These are phyloP conservation scores for Cutaneotrichosporon sp. DNA, from an alignment of 1,284 basidiomycete species.

Conservation along the genomic window DNA sequence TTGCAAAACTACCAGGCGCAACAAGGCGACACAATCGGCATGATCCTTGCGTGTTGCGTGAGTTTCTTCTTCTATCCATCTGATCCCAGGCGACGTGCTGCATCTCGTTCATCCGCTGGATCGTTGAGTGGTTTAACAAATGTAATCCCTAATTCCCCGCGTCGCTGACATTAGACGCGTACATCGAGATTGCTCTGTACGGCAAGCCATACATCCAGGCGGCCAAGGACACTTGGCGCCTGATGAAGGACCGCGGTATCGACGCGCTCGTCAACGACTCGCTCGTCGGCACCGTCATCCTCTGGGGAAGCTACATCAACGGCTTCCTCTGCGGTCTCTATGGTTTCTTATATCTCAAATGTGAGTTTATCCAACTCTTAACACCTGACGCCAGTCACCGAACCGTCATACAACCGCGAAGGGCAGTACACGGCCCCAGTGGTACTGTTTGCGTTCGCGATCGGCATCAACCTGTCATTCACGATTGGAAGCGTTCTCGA, in stretches of 20 bases:
- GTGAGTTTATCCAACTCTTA: slow-evolving; percentile 54
- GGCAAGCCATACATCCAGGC: slow-evolving; percentile 81
- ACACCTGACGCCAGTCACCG: slow-evolving; percentile 53
- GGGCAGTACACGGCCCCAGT: slow-evolving; percentile 76
- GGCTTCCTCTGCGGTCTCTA: slow-evolving; percentile 76
- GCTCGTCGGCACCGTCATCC: slow-evolving; percentile 65
- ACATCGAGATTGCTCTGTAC: slow-evolving; percentile 76
- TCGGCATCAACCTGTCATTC: slow-evolving; percentile 60
- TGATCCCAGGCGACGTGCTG: slow-evolving; percentile 67
- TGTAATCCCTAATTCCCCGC: slow-evolving; percentile 31
- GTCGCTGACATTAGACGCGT: slow-evolving; percentile 37
- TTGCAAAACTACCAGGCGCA: slow-evolving; percentile 66
- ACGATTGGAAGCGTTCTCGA: slow-evolving; percentile 44
- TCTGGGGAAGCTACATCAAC: slow-evolving; percentile 69
- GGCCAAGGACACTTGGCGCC: slow-evolving; percentile 87
- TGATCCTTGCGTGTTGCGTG: slow-evolving; percentile 65
- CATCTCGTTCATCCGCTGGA: slow-evolving; percentile 66
- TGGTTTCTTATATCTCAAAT: slow-evolving; percentile 73
- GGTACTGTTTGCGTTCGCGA: slow-evolving; percentile 74
- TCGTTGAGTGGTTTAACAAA: slow-evolving; percentile 78
- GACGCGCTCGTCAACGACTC: slow-evolving; percentile 83
- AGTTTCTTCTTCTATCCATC: slow-evolving; percentile 10
- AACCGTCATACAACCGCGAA: slow-evolving; percentile 67
- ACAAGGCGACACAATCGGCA: slow-evolving; percentile 72
- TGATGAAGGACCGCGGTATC: slow-evolving; percentile 79